phyloP scores from a whole-genome alignment of 2,329 filamentous ascomycete genomes.

The Calycina herbarum region DNA sequence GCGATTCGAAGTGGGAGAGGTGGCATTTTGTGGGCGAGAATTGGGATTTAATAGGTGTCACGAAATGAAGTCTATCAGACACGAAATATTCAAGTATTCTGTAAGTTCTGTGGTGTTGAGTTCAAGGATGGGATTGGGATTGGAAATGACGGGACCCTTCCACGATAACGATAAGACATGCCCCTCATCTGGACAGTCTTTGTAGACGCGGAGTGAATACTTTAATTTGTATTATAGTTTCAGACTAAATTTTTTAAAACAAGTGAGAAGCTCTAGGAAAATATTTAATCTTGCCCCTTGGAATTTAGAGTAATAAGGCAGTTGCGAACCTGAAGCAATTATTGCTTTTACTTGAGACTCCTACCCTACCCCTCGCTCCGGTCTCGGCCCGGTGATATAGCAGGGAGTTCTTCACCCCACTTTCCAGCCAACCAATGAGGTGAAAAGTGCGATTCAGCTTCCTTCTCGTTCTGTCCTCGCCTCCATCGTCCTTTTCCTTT shows the following conservation, averaged over 20 bases:
- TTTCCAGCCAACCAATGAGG: neutral
- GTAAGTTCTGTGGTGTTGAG: neutral
- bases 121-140: neutral
- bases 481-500: too few relatives aligned
- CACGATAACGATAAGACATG: neutral
- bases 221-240: too few relatives aligned
- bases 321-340: too few relatives aligned
- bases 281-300: too few relatives aligned
- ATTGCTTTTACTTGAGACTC: too few relatives aligned
- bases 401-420: neutral
- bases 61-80: neutral
- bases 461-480: too few relatives aligned
- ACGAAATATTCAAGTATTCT: neutral
- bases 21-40: slow-evolving; percentile 26
- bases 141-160: neutral
- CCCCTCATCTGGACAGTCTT: too few relatives aligned
- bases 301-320: too few relatives aligned
- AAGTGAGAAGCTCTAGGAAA: too few relatives aligned
- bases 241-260: too few relatives aligned
- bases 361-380: neutral
- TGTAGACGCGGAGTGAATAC: too few relatives aligned
- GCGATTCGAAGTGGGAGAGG: slow-evolving; percentile 54
- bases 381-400: neutral
- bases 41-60: neutral
- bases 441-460: too few relatives aligned